Base-by-base conservation (phyloP, 805 yeast genomes). In the Metschnikowia lachancei region DNA sequence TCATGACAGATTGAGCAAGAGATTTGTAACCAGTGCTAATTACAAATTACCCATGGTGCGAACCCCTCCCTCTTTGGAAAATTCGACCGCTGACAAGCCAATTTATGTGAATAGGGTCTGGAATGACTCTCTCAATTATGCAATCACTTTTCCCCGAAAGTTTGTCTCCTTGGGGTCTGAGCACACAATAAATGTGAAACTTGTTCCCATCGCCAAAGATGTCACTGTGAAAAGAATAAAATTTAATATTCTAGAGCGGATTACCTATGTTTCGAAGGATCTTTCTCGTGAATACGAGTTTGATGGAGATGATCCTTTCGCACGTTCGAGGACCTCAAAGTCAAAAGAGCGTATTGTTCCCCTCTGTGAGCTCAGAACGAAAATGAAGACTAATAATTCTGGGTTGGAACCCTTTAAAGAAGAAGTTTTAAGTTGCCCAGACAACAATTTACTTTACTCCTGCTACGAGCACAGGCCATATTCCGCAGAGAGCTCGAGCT, bases 21-120 rank as follows among this genome's bases (percentile, higher is more conserved):
- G 67, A 45, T 60, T 66, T 16, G 73, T 65, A 44, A 58, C 62
- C 4, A 57, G 60, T 28, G 63, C 67, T 2, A 41, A 40, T 28
- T 69, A 60, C 49, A 59, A 67, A 35, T 56, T 78, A 29, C 82
- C 82, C 2, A 72, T 75, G 64, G 75, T 77, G 8, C 62, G 83
- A 43, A 66, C 79, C 1, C 83, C 83, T 1, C 83, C 83, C 0
- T 75, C 80, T 4, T 74, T 76, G 59, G 81, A 82, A 2, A 74
- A 77, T 30, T 75, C 81, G 3, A 76, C 78, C 7, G 70, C 80
- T 5, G 84, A 85, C 59, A 87, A 85, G 58, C 89, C 95, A 0
- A 77, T 87, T 14, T 85, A 82, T 61, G 88, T 87, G 30, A 85
- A 83, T 60, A 74, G 87, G 51, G 74, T 81, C 1, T 87, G 94